A percentile compares a stretch with the other conserved stretches of the same genome.
phyloP scores from a whole-genome alignment of 169 alveolate species.

The Besnoitia besnoiti region DNA sequence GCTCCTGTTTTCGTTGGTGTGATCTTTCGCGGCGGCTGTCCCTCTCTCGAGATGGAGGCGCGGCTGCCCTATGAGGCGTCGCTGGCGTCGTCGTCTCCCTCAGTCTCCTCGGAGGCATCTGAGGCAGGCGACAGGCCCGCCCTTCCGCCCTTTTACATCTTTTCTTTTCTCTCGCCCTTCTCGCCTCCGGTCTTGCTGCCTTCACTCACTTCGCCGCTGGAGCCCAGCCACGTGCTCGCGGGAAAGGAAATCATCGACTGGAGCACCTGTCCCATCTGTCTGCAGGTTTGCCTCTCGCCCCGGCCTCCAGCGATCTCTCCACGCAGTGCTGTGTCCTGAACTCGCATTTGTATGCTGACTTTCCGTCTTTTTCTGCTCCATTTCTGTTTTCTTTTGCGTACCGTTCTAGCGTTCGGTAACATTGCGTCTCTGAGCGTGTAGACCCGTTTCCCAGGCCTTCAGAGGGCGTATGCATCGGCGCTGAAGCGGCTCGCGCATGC shows the following conservation, averaged over 20 bases:
- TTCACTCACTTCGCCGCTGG: neutral
- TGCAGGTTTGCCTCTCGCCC: neutral
- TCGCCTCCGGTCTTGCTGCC: neutral
- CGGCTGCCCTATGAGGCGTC: too few species aligned
- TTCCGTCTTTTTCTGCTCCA: neutral
- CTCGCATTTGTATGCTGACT: neutral
- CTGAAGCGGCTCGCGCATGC: neutral
- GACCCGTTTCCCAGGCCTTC: too few species aligned
- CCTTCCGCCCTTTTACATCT: neutral
- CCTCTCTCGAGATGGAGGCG: too few species aligned
- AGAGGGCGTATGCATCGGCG: too few species aligned
- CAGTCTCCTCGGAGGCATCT: neutral
- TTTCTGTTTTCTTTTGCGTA: too few species aligned
- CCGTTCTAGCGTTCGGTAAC: too few species aligned
- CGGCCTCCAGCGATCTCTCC: neutral
- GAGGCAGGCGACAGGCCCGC: neutral
- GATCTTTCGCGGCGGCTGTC: too few species aligned
- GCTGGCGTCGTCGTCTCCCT: neutral
- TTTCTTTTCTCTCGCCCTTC: constrained; percentile 4
- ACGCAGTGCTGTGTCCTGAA: neutral
- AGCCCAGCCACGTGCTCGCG: neutral
- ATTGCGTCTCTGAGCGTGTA: too few species aligned
- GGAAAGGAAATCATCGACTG: constrained; percentile 1
- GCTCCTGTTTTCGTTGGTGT: too few species aligned
- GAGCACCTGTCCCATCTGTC: constrained; percentile 22